Base-by-base conservation (phyloP, 176 grass and related monocot genomes). In the Triticum turgidum region DNA sequence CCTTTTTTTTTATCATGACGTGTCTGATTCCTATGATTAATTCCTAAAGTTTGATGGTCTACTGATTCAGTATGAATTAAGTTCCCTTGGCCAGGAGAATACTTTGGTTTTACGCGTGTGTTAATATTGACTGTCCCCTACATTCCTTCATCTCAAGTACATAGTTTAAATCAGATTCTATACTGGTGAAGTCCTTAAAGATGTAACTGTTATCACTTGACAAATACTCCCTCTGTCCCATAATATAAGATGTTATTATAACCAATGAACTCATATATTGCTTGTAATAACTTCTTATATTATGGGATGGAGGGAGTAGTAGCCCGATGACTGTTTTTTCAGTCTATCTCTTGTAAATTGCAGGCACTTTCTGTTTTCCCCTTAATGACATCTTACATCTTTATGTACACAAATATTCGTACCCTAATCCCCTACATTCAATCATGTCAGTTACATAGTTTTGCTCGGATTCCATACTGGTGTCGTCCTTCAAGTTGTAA, bases 371-470 rank as follows among this genome's bases (percentile, higher is more conserved):
- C 6, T 39, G 5, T 44, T 9, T 82, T 30, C 34, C 9, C 78
- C 30, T 17, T 5, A 52, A 6, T 51, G 47, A 17, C 49, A 73
- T 61, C 68, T 59, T 83, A 65, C 30, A 70, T 35, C 41, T 80
- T 75, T 18, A 41, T 83, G 9, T 83, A 67, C 39, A 58, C 22
- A 90, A 52, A 8, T 37, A 82, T 39, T 71, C 18, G 10, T 17
- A 15, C 56, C 64, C 11, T 73, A 32, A 14, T 64, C 17, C 21
- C 11, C 39, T 37, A 64, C 62, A 65, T 58, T 18, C 22, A 56
- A 32, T 20, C 21, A 59, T 70, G n/a, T 63, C 7, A 15, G 39
- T 9, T 85, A 18, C 11, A 65, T 38, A 35, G 15, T 56, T 39
- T 9, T 24, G 54, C 15, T 67, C 1, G 68, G 47, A 21, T 5